phyloP scores from a whole-genome alignment of 495 filamentous ascomycete genomes.

The Penicillium ochrochloron region DNA sequence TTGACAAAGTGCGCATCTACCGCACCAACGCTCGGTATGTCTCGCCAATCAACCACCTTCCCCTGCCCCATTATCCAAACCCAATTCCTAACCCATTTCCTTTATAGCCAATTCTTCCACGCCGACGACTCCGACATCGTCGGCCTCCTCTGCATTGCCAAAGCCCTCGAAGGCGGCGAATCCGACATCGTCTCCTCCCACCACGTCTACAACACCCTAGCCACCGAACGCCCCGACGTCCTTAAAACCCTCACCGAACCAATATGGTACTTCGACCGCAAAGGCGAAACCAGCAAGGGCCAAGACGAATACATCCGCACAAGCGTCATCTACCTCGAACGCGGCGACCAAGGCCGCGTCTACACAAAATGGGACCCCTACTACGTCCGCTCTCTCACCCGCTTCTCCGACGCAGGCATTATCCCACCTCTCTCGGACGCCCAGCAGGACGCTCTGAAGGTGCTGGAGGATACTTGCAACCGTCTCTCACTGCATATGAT shows the following conservation, averaged over 20 bases:
- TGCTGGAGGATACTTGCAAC: conserved; percentile 71
- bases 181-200: conserved; percentile 81
- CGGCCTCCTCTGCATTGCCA: conserved; percentile 80
- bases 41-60: too few relatives aligned
- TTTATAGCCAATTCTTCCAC: conserved; percentile 68
- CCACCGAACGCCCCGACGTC: conserved; percentile 76
- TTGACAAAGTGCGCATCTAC: conserved; percentile 82
- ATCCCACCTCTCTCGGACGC: conserved; percentile 68
- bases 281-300: conserved; percentile 77
- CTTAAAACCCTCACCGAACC: conserved; percentile 73
- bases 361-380: conserved; percentile 79
- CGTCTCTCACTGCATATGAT: conserved; percentile 74
- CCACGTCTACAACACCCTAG: conserved; percentile 80
- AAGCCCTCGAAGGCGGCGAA: conserved; percentile 81
- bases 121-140: conserved; percentile 83
- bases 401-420: conserved; percentile 68
- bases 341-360: conserved; percentile 52
- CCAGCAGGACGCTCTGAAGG: conserved; percentile 64
- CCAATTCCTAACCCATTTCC: background rate
- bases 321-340: conserved; percentile 74
- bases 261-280: conserved; percentile 94
- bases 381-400: conserved; percentile 67
- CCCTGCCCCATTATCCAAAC: background rate
- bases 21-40: conserved; percentile 76
- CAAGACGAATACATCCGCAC: conserved; percentile 77